A percentile compares a stretch with the other conserved stretches of the same genome.
Evolutionary conservation across 140 eudicot genomes (phyloP).

Genomic region (Cichorium intybus): DNA sequence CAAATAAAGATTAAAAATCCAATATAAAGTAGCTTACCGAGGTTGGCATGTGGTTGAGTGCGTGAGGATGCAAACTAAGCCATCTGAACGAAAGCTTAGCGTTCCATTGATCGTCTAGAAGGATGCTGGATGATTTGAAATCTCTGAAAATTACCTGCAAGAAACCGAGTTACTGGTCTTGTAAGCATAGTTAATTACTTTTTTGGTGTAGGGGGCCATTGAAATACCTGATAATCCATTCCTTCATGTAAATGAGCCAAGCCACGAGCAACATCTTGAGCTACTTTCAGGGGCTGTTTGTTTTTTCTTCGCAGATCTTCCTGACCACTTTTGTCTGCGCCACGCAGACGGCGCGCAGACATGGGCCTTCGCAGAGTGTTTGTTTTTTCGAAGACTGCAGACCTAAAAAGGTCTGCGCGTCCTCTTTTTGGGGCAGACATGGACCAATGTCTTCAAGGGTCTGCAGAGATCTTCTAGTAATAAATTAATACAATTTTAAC

Average conservation of each 20-base stretch:
- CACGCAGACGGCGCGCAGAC: too few species aligned
- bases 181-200: neutral
- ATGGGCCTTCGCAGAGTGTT: too few species aligned
- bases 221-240: slow-evolving; percentile 47
- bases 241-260: slow-evolving; percentile 54
- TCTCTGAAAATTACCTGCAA: slow-evolving; percentile 40
- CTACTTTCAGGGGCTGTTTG: slow-evolving; percentile 54
- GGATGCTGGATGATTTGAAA: slow-evolving; percentile 75
- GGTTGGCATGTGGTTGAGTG: neutral
- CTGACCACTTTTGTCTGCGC: too few species aligned
- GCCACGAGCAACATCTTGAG: slow-evolving; percentile 70
- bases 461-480: too few species aligned
- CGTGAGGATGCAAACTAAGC: neutral
- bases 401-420: too few species aligned
- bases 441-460: too few species aligned
- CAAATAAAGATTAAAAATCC: too few species aligned
- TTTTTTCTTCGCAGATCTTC: too few species aligned
- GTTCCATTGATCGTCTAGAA: slow-evolving; percentile 74
- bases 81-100: slow-evolving; percentile 58
- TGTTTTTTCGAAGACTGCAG: too few species aligned
- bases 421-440: too few species aligned
- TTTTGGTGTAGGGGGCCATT: neutral
- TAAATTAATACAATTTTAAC: too few species aligned
- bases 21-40: too few species aligned
- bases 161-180: neutral